A percentile compares a stretch with the other conserved stretches of the same genome.
These are phyloP conservation scores for Triticum timopheevii DNA, from an alignment of 176 grass and related monocot species.

Conservation along the genomic window DNA sequence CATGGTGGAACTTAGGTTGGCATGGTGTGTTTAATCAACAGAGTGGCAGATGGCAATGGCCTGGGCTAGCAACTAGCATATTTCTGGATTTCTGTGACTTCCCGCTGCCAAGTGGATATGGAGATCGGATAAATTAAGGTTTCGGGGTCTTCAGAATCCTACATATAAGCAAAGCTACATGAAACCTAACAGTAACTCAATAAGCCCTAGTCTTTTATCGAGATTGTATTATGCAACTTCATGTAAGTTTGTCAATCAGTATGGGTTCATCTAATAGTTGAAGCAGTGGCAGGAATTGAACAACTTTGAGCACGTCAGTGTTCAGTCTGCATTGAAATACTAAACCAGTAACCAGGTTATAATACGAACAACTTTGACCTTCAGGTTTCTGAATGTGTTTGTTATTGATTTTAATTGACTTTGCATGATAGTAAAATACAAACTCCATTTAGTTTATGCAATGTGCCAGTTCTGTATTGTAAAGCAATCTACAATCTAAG, in stretches of 20 bases:
- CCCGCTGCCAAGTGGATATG: constrained; percentile 5
- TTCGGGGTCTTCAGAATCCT: neutral
- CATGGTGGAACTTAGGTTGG: neutral
- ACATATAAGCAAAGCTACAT: neutral
- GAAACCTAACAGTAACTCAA: neutral
- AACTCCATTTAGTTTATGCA: neutral
- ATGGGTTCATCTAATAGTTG: constrained; percentile 8
- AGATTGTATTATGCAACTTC: neutral
- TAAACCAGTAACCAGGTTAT: constrained; percentile 5
- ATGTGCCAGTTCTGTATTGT: neutral
- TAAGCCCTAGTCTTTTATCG: neutral
- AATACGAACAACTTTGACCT: neutral
- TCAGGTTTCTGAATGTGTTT: neutral
- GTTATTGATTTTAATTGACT: constrained; percentile 2
- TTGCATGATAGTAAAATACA: neutral
- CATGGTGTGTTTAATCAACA: neutral
- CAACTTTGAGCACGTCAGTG: neutral
- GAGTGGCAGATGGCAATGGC: neutral
- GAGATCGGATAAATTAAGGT: constrained; percentile 7
- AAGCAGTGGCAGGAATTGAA: neutral
- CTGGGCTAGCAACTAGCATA: neutral
- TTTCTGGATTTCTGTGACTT: neutral
- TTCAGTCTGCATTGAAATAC: constrained; percentile 8
- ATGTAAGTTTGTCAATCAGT: neutral
- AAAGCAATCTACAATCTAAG: neutral